Conservation (phyloP, 495 filamentous ascomycete species). For the Pyrenopolyporus hunteri region DNA sequence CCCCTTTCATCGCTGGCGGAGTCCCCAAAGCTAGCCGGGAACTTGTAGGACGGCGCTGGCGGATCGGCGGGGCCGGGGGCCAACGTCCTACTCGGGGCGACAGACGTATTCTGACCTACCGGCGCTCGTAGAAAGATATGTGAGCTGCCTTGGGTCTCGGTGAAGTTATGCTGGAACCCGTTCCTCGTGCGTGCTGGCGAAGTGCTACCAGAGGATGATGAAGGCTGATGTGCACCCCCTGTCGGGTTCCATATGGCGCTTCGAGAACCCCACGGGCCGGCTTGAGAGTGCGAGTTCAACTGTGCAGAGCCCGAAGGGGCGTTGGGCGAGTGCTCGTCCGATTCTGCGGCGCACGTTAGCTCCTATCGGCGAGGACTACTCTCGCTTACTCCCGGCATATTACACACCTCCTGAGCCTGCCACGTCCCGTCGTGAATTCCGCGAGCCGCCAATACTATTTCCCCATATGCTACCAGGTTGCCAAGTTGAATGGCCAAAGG, state of each 20-base stretch:
- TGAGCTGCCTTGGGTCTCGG: constrained; percentile 15
- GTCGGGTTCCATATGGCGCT: constrained; percentile 21
- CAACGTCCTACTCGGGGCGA: constrained; percentile 19
- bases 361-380: not conserved
- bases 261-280: constrained; percentile 24
- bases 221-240: constrained; percentile 7
- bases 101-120: constrained; percentile 19
- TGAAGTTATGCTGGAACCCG: constrained; percentile 21
- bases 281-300: constrained; percentile 26
- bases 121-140: constrained; percentile 20
- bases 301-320: constrained; percentile 31
- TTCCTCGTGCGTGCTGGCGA: constrained; percentile 34
- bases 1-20: constrained; percentile 20
- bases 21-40: constrained; percentile 18
- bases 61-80: constrained; percentile 30
- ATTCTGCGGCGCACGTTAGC: constrained; percentile 42
- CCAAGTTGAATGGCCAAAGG: constrained; percentile 55
- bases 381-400: not conserved
- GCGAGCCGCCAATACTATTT: constrained; percentile 55
- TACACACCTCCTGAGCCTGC: constrained; percentile 54
- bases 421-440: constrained; percentile 47
- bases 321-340: constrained; percentile 45
- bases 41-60: constrained; percentile 16
- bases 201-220: constrained; percentile 23
- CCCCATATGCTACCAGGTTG: constrained; percentile 68